Conservation (phyloP, 2,329 filamentous ascomycete genomes). For the Escovopsis sp. region DNA sequence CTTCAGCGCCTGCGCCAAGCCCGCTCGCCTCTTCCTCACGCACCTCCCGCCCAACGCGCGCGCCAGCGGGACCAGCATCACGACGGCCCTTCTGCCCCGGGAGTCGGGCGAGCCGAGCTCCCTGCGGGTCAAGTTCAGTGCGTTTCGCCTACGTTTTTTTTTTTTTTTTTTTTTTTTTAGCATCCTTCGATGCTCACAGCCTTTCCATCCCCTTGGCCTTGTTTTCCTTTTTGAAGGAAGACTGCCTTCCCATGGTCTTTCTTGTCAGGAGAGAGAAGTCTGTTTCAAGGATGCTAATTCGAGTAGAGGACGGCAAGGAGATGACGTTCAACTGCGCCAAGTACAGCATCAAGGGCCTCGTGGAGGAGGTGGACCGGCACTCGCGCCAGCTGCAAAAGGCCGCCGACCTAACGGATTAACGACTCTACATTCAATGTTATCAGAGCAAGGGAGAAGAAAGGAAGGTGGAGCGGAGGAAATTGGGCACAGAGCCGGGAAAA, state of each 20-base stretch:
- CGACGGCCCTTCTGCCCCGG: slow-evolving; percentile 60
- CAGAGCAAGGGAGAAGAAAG: too few species aligned
- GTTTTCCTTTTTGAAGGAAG: background rate
- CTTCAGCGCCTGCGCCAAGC: slow-evolving; percentile 64
- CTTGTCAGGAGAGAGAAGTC: too few species aligned
- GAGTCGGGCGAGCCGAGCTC: slow-evolving; percentile 52
- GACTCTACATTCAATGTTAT: too few species aligned
- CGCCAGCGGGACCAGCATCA: slow-evolving; percentile 57
- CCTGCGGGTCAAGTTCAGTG: slow-evolving; percentile 77
- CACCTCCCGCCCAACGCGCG: slow-evolving; percentile 70
- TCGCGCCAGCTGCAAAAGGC: slow-evolving; percentile 69
- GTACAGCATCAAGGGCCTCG: slow-evolving; percentile 70
- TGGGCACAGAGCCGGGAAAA: too few species aligned
- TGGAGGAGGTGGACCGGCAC: slow-evolving; percentile 82
- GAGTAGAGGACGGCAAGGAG: slow-evolving; percentile 78
- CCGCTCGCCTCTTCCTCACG: slow-evolving; percentile 77
- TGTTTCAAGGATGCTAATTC: slow-evolving; percentile 6
- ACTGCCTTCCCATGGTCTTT: slow-evolving; percentile 6
- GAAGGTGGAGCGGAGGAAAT: too few species aligned
- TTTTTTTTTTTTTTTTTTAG: background rate
- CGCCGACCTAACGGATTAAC: slow-evolving; percentile 53
- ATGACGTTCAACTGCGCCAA: slow-evolving; percentile 69
- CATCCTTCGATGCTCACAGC: background rate
- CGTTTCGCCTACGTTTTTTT: slow-evolving; percentile 12
- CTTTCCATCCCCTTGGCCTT: too few species aligned